Percentiles rank a stretch among this genome's conserved stretches.
phyloP scores from a whole-genome alignment of 2,329 filamentous ascomycete species.

The Calonectria hawksworthii region DNA sequence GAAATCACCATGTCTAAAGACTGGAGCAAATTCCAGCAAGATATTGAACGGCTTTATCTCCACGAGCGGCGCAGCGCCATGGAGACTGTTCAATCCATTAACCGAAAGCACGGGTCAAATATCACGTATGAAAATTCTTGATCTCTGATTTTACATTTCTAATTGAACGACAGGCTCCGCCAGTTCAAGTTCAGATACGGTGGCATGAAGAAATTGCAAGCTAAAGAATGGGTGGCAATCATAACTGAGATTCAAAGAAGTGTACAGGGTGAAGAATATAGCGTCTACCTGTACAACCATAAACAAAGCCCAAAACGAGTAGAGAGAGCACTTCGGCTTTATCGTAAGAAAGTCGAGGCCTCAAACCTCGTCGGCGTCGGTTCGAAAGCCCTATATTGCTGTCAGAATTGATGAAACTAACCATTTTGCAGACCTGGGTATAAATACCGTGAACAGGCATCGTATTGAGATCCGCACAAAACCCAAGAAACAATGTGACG shows the following conservation, averaged over 20 bases:
- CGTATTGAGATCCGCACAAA: background rate
- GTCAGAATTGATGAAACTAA: background rate
- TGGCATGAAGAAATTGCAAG: background rate
- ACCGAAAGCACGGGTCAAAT: background rate
- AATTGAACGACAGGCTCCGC: background rate
- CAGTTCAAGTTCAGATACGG: background rate
- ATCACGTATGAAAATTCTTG: background rate
- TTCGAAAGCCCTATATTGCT: background rate
- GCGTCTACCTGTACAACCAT: background rate
- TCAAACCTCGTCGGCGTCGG: background rate
- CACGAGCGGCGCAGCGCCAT: background rate
- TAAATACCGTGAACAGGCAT: background rate
- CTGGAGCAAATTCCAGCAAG: background rate
- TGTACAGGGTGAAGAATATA: background rate
- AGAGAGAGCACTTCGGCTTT: background rate
- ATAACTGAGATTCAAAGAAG: background rate
- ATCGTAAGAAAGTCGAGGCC: background rate
- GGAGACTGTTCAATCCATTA: background rate
- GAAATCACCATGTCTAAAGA: background rate
- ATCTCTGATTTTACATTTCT: background rate
- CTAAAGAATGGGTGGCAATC: background rate
- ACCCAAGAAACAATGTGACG: fast-evolving
- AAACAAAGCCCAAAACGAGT: background rate
- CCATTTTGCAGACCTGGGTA: background rate
- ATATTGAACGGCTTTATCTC: background rate